These are phyloP conservation scores for Antitrichia curtipendula DNA, from an alignment of 225 moss, liverwort and hornwort species.

Conservation along the genomic window DNA sequence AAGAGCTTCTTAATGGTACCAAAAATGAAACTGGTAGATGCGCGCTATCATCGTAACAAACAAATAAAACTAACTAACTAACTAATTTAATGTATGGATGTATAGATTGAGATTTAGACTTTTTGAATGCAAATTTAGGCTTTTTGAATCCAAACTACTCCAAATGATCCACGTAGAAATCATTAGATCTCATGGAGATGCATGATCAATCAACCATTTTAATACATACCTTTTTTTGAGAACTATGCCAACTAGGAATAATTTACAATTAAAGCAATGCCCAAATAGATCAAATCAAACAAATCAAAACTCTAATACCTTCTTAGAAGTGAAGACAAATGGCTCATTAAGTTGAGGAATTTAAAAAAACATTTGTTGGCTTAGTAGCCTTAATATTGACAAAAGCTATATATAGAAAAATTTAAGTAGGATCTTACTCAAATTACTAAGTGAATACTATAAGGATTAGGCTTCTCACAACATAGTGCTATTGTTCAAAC, in stretches of 20 bases:
- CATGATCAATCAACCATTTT: not conserved
- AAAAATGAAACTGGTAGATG: rapidly evolving
- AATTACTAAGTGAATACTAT: not conserved
- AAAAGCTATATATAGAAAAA: not conserved
- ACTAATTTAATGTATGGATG: too few species aligned
- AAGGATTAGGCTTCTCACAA: not conserved
- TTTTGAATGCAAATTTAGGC: too few species aligned
- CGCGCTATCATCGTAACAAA: too few species aligned
- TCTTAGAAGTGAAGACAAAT: not conserved
- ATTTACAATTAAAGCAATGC: not conserved
- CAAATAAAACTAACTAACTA: too few species aligned
- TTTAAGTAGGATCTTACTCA: not conserved
- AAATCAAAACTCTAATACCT: not conserved
- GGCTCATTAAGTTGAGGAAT: not conserved
- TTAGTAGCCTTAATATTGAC: not conserved
- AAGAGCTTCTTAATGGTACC: too few species aligned
- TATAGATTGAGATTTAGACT: too few species aligned
- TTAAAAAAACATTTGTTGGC: not conserved
- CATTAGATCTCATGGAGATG: not conserved
- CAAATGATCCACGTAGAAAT: not conserved
- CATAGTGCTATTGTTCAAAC: not conserved
- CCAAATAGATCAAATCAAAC: not conserved
- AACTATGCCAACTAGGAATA: too few species aligned
- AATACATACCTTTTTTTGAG: not conserved
- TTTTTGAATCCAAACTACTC: not conserved